Conservation (phyloP, 208 protist species). For the Angomonas desouzai region DNA sequence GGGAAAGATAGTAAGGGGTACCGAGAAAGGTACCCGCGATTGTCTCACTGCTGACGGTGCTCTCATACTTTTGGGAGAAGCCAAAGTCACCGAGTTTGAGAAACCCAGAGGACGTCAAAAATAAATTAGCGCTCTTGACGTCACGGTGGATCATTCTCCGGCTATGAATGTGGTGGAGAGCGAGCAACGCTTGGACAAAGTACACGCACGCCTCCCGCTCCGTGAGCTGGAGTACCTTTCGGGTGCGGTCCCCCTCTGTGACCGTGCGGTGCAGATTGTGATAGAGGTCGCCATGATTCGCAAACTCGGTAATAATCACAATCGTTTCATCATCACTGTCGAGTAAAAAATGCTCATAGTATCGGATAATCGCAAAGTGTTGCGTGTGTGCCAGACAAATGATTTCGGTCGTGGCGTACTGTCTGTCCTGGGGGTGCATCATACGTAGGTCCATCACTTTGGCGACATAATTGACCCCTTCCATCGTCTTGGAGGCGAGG, state of each 20-base stretch:
- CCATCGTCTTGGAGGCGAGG: constrained; percentile 30
- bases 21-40: constrained; percentile 86
- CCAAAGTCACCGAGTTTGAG: constrained; percentile 93
- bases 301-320: constrained; percentile 89
- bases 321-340: constrained; percentile 73
- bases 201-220: constrained; percentile 72
- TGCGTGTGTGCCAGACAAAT: constrained; percentile 79
- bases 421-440: constrained; percentile 55
- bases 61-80: constrained; percentile 86
- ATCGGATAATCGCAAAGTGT: constrained; percentile 83
- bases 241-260: background rate
- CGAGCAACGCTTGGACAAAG: constrained; percentile 80
- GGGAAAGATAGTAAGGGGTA: constrained; percentile 90
- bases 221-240: constrained; percentile 29
- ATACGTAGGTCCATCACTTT: constrained; percentile 81
- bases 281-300: constrained; percentile 79
- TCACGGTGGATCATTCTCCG: constrained; percentile 92
- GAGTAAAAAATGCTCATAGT: constrained; percentile 78
- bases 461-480: constrained; percentile 56
- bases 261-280: constrained; percentile 40
- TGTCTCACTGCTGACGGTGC: constrained; percentile 76
- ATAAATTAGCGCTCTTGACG: constrained; percentile 88
- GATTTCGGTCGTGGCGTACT: constrained; percentile 82
- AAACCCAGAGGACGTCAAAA: constrained; percentile 78
- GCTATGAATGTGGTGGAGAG: constrained; percentile 83